Evolutionary conservation across 306 rosid genomes (phyloP), one percentile per base, ranked within the genome.

Genomic region (Pachyrhizus erosus): DNA sequence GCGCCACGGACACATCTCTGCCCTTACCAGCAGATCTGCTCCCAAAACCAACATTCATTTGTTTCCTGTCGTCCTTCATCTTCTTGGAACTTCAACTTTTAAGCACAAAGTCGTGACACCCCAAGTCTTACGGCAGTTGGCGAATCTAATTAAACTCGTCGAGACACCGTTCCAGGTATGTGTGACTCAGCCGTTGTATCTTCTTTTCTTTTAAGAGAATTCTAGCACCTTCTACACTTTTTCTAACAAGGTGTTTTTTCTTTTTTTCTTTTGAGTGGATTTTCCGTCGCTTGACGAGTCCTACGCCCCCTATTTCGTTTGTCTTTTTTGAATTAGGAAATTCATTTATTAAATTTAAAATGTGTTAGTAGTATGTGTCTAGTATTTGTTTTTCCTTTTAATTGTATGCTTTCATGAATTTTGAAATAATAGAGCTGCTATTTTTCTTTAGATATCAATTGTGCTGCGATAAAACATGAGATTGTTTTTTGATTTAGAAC

Each of bases 21-120:
- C 97, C 77, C 94, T 92, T 80, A 80, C 89, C 51, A 77, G 97
- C 83, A 84, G 98, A 87, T 89, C 91, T 85, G 86, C 96, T 78
- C 87, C 98, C 48, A 93, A 96, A 90, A 84, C 91, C 82, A 91
- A 91, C 84, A 82, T 92, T 71, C 91, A 96, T 84, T 75, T 90
- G 84, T 91, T 93, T 86, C 99, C 99, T 12, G 98, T 96, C 73
- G 94, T 93, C 61, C 94, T 93, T 80, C 99, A 93, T 90, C 96
- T 96, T 87, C 97, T 96, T 46, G 93, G 92, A 75, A 96, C 93
- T 89, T 89, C 90, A 34, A 86, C 91, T 76, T 96, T 93, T 82
- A 93, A 92, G 92, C 93, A 78, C 85, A 92, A 91, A 91, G 91
- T 96, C 85, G 96, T 82, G 52, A 84, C 89, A 73, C 82, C 69